These are phyloP conservation scores for Fusarium sp. DNA, from an alignment of 2,329 filamentous ascomycete genomes.

Conservation along the genomic window DNA sequence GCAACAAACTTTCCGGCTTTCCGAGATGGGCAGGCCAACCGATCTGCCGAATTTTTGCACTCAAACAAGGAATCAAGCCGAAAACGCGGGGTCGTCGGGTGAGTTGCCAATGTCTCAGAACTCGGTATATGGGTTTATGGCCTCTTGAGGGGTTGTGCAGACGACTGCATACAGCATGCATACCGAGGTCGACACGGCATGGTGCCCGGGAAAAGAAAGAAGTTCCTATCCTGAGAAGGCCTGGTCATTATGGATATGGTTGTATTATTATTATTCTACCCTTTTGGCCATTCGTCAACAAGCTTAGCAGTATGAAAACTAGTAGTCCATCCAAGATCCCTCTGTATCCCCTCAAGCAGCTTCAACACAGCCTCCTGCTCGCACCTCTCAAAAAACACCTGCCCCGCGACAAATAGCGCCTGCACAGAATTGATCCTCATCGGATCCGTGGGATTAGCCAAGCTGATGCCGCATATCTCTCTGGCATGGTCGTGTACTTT, in stretches of 20 bases:
- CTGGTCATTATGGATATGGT: neutral
- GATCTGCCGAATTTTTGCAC: neutral
- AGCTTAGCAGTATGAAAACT: constrained; percentile 34
- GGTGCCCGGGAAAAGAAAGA: neutral
- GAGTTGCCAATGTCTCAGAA: neutral
- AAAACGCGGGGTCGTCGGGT: neutral
- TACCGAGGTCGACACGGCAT: neutral
- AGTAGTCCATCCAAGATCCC: constrained; percentile 73
- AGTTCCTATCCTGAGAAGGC: no score
- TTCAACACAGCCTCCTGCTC: constrained; percentile 67
- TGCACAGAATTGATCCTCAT: constrained; percentile 39
- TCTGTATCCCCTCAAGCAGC: constrained; percentile 68
- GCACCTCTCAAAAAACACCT: constrained; percentile 57
- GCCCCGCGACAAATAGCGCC: constrained; percentile 38
- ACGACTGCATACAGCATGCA: neutral
- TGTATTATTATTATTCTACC: neutral
- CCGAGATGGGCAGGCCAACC: neutral
- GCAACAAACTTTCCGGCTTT: neutral
- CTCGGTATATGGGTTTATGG: neutral
- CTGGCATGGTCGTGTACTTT: constrained; percentile 30
- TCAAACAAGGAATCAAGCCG: neutral
- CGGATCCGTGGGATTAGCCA: constrained; percentile 32
- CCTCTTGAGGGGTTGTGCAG: neutral
- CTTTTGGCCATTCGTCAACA: constrained; percentile 32
- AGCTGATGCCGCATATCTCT: constrained; percentile 40